Evolutionary conservation across 2,329 filamentous ascomycete species (phyloP).

Genomic region (Colletotrichum cereale): DNA sequence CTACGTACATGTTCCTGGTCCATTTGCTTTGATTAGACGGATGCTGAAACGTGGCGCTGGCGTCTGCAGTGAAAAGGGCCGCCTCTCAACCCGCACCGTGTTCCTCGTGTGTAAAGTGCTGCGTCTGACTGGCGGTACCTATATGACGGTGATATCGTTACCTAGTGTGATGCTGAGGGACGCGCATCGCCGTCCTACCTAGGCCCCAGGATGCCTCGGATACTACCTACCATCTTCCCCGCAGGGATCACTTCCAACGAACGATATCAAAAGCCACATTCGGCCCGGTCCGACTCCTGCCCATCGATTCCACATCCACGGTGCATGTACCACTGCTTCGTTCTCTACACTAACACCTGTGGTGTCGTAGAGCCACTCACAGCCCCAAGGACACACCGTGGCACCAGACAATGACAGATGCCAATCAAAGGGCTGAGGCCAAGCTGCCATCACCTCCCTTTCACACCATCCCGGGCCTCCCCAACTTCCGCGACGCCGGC

Average conservation of each 20-base stretch:
- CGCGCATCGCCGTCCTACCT: background rate
- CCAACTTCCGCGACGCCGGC: conserved; percentile 78
- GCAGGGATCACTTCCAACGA: background rate
- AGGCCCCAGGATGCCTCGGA: conserved; percentile 5
- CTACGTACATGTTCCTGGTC: background rate
- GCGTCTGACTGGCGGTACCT: background rate
- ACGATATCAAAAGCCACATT: background rate
- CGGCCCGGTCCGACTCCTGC: background rate
- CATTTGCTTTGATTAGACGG: background rate
- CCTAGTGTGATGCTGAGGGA: background rate
- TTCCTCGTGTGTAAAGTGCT: background rate
- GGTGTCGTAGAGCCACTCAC: background rate
- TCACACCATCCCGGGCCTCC: conserved; percentile 66
- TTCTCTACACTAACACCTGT: background rate
- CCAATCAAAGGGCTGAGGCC: background rate
- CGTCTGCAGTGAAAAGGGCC: background rate
- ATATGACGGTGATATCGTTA: background rate
- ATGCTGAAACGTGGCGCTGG: background rate
- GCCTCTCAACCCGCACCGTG: background rate
- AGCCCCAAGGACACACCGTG: background rate
- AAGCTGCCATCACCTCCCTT: conserved; percentile 58
- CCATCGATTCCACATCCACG: background rate
- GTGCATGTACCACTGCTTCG: background rate
- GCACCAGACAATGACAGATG: background rate
- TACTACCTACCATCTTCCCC: conserved; percentile 7